These are phyloP conservation scores for Sporothrix euskadiensis DNA, from an alignment of 2,329 filamentous ascomycete species.

Conservation along the genomic window DNA sequence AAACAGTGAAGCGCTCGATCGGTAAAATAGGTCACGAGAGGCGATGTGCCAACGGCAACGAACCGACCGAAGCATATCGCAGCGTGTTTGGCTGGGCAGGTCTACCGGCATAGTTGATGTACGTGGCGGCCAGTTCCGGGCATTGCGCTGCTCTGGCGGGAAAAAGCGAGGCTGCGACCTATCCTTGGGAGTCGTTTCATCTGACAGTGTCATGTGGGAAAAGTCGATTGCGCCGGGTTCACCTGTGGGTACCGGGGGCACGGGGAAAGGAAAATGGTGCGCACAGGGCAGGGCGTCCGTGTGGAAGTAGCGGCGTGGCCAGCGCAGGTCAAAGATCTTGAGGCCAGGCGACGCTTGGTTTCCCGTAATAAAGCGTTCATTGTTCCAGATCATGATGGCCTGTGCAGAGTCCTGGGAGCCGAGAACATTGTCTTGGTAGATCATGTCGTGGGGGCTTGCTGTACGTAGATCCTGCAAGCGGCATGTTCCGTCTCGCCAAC, in stretches of 20 bases:
- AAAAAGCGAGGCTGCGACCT: background rate
- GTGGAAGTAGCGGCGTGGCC: constrained; percentile 51
- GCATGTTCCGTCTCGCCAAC: constrained; percentile 56
- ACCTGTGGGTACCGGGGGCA: constrained; percentile 35
- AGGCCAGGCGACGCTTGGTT: constrained; percentile 47
- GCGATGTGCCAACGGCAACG: constrained; percentile 52
- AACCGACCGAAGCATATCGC: constrained; percentile 40
- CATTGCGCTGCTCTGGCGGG: background rate
- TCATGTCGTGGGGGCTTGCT: constrained; percentile 47
- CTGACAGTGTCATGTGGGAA: background rate
- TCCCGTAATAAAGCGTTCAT: constrained; percentile 54
- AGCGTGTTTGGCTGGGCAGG: constrained; percentile 34
- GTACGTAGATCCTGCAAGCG: constrained; percentile 54
- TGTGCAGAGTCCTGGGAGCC: constrained; percentile 47
- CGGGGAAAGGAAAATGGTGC: constrained; percentile 40
- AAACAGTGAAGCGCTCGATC: constrained; percentile 53
- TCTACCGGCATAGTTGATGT: constrained; percentile 8
- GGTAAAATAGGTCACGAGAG: constrained; percentile 47
- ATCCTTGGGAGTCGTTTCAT: too few relatives aligned
- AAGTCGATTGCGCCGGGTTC: background rate
- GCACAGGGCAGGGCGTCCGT: constrained; percentile 52
- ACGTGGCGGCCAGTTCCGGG: constrained; percentile 30
- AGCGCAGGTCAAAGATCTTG: constrained; percentile 58
- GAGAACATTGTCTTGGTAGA: constrained; percentile 57
- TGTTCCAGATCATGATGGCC: constrained; percentile 52